These are phyloP conservation scores for Aspergillus viridinutans DNA, from an alignment of 2,329 filamentous ascomycete genomes.

Conservation along the genomic window DNA sequence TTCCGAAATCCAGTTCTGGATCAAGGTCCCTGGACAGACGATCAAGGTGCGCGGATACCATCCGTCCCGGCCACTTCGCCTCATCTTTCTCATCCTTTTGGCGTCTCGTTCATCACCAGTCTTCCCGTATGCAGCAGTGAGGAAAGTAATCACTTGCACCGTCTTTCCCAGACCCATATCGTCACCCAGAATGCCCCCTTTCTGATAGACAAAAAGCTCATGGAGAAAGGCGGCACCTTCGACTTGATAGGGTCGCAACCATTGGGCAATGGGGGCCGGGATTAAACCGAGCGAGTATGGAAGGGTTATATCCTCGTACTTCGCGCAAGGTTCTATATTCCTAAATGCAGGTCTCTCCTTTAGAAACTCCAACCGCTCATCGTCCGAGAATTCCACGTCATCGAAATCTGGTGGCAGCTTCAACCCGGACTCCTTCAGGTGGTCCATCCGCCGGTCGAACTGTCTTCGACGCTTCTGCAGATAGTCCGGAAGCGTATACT, in stretches of 20 bases:
- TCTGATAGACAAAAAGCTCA: constrained; percentile 83
- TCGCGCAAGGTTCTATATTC: constrained; percentile 58
- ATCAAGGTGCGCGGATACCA: constrained; percentile 87
- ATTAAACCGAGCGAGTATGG: constrained; percentile 74
- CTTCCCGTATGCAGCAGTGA: constrained; percentile 90
- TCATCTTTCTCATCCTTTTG: constrained; percentile 83
- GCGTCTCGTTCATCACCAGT: constrained; percentile 80
- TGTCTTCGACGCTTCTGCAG: constrained; percentile 61
- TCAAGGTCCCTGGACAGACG: constrained; percentile 81
- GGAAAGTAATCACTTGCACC: constrained; percentile 88
- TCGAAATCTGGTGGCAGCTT: constrained; percentile 73
- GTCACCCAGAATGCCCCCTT: constrained; percentile 85
- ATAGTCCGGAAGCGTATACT: constrained; percentile 66
- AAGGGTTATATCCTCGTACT: constrained; percentile 71
- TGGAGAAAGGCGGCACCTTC: constrained; percentile 82
- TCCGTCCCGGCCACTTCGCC: constrained; percentile 51
- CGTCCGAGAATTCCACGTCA: constrained; percentile 71
- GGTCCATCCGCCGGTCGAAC: constrained; percentile 61
- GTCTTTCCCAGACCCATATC: constrained; percentile 99
- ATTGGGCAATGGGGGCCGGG: constrained; percentile 84
- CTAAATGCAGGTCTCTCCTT: constrained; percentile 67
- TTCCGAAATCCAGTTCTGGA: constrained; percentile 88
- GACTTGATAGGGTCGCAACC: constrained; percentile 87
- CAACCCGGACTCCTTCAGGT: constrained; percentile 64
- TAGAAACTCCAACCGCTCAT: constrained; percentile 58